Evolutionary conservation across 208 protist species (phyloP), one percentile per base, ranked within the genome.

Genomic region (Trypanosoma cruzi): DNA sequence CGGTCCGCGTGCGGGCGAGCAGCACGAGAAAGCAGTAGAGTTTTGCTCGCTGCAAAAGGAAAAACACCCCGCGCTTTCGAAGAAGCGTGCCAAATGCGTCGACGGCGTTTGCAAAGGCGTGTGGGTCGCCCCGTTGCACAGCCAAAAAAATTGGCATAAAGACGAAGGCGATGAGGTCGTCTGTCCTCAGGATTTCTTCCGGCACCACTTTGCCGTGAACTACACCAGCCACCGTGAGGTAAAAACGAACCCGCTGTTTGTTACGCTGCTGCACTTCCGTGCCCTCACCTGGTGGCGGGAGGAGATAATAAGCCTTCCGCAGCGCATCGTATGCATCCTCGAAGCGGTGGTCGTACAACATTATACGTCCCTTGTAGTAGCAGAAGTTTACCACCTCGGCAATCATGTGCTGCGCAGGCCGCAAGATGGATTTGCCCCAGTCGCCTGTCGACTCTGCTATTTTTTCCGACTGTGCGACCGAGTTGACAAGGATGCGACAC

Each of bases 191-290:
- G 37, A 92, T 81, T 31, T 77, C 79, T 13, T 67, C 64, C 6
- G 89, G 89, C 24, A 81, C 74, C 36, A 72, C 73, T 3, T 65
- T 82, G 20, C 87, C 87, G 63, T 78, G 73, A 3, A 75, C 56
- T 10, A 92, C 58, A 6, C 82, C 90, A 5, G 90, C 83, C 0
- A 95, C 87, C 24, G 74, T 65, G 16, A 92, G 73, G 48, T 86
- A 95, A 62, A 93, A 95, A 29, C 83, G 82, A 22, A 92, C 84
- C 6, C 90, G 85, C 37, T 86, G 70, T 76, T 95, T 95, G 64
- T 95, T 95, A 26, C 78, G 75, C 7, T 77, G 81, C 75, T 92
- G 87, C 10, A 81, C 40, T 13, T 77, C 76, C 34, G 78, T 89
- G 1, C 86, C 83, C 48, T 65, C 68, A 14, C 77, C 80, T 13